A percentile compares a stretch with the other conserved stretches of the same genome.
Conservation (phyloP, 768 basidiomycete genomes). For the Suillus discolor region DNA sequence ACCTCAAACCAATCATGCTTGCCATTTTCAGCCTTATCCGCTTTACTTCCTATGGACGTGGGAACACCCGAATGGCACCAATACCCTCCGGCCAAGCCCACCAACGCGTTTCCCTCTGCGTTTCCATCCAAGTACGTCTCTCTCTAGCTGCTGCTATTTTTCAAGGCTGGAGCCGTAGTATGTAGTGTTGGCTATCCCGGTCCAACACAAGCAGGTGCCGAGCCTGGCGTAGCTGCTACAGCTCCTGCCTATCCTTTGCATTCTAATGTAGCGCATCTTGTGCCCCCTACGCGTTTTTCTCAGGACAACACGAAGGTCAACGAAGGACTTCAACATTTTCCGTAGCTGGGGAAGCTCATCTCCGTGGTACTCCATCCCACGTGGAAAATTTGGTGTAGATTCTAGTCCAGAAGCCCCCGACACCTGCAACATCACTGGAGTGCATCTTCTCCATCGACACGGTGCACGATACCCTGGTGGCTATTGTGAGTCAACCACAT, state of each 20-base stretch:
- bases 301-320: conserved; percentile 23
- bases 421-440: conserved; percentile 66
- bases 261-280: conserved; percentile 53
- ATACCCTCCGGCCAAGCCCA: conserved; percentile 69
- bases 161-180: conserved; percentile 14
- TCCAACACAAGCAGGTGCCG: conserved; percentile 25
- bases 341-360: conserved; percentile 77
- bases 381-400: conserved; percentile 64
- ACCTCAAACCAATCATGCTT: conserved; percentile 7
- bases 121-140: conserved; percentile 59
- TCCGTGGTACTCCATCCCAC: conserved; percentile 75
- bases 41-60: conserved; percentile 34
- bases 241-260: conserved; percentile 76
- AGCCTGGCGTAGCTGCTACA: conserved; percentile 47
- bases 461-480: conserved; percentile 59
- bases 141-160: neutral
- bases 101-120: conserved; percentile 64
- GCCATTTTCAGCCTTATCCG: neutral
- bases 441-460: conserved; percentile 78
- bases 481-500: conserved; percentile 26
- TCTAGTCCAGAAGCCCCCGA: conserved; percentile 68
- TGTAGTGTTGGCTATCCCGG: conserved; percentile 31
- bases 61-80: conserved; percentile 67
- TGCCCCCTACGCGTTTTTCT: conserved; percentile 38
- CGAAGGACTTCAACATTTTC: conserved; percentile 61